Evolutionary conservation across 768 basidiomycete genomes (phyloP).

Genomic region (Boletus rubropictus): DNA sequence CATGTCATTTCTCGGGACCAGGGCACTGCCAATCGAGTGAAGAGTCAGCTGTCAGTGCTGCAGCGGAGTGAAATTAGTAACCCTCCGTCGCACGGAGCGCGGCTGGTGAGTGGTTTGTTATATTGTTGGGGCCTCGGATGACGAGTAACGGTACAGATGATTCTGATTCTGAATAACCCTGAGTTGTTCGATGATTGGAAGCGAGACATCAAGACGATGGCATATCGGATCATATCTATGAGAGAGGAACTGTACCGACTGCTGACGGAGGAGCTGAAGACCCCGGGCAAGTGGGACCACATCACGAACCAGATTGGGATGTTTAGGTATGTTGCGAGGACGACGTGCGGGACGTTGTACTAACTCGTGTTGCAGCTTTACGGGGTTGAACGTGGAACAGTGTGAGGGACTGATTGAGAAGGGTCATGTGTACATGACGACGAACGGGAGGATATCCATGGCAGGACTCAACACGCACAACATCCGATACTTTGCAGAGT

Average conservation of each 20-base stretch:
- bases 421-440: slow-evolving; percentile 80
- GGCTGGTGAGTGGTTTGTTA: slow-evolving; percentile 51
- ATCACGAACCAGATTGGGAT: slow-evolving; percentile 95
- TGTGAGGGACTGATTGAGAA: slow-evolving; percentile 62
- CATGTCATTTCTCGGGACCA: slow-evolving; percentile 65
- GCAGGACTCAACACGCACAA: slow-evolving; percentile 82
- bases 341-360: background rate
- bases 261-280: slow-evolving; percentile 67
- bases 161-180: slow-evolving; percentile 73
- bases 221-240: slow-evolving; percentile 75
- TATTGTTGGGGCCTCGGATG: background rate
- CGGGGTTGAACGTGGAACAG: slow-evolving; percentile 67
- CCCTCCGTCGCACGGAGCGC: slow-evolving; percentile 87
- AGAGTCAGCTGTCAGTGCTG: slow-evolving; percentile 86
- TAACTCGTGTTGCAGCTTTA: slow-evolving; percentile 53
- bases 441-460: slow-evolving; percentile 91
- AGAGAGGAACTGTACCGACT: slow-evolving; percentile 69
- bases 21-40: slow-evolving; percentile 67
- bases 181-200: slow-evolving; percentile 85
- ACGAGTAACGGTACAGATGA: slow-evolving; percentile 42
- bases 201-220: slow-evolving; percentile 84
- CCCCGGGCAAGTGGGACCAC: slow-evolving; percentile 94
- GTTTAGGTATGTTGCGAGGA: slow-evolving; percentile 64
- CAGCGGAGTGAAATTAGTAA: slow-evolving; percentile 95
- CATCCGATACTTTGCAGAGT: slow-evolving; percentile 67